Evolutionary conservation across 371 early-diverging fungal species (phyloP).

Genomic region (Rhizopus microsporus): DNA sequence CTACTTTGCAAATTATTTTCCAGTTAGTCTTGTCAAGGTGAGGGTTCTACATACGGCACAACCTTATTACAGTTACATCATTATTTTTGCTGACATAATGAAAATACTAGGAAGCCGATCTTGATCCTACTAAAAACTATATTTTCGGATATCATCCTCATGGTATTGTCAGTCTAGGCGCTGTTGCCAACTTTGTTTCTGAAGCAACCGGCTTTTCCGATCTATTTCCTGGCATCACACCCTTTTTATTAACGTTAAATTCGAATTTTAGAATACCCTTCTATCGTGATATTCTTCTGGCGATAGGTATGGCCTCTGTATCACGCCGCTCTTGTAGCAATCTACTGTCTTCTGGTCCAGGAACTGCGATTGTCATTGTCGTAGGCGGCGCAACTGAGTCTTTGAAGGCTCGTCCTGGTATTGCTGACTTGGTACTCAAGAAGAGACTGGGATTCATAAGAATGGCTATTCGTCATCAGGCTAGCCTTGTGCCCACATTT

Average conservation of each 20-base stretch:
- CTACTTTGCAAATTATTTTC: conserved; percentile 76
- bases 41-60: background rate
- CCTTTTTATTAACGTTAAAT: conserved; percentile 58
- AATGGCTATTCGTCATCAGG: conserved; percentile 66
- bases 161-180: conserved; percentile 80
- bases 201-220: conserved; percentile 62
- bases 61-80: no score
- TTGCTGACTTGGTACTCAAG: conserved; percentile 60
- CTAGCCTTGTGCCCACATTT: conserved; percentile 69
- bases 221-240: conserved; percentile 62
- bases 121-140: conserved; percentile 73
- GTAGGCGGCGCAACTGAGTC: conserved; percentile 79
- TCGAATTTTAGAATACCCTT: conserved; percentile 66
- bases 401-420: conserved; percentile 62
- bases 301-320: conserved; percentile 73
- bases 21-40: conserved; percentile 70
- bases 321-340: conserved; percentile 68
- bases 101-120: conserved; percentile 56
- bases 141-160: conserved; percentile 81
- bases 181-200: conserved; percentile 75
- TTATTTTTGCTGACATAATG: background rate
- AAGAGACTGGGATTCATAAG: conserved; percentile 75
- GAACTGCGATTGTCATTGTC: conserved; percentile 70
- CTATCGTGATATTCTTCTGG: conserved; percentile 68
- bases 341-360: conserved; percentile 69